These are phyloP conservation scores for Paracorniculantispora psalliotae DNA, from an alignment of 2,329 filamentous ascomycete genomes.

Conservation along the genomic window DNA sequence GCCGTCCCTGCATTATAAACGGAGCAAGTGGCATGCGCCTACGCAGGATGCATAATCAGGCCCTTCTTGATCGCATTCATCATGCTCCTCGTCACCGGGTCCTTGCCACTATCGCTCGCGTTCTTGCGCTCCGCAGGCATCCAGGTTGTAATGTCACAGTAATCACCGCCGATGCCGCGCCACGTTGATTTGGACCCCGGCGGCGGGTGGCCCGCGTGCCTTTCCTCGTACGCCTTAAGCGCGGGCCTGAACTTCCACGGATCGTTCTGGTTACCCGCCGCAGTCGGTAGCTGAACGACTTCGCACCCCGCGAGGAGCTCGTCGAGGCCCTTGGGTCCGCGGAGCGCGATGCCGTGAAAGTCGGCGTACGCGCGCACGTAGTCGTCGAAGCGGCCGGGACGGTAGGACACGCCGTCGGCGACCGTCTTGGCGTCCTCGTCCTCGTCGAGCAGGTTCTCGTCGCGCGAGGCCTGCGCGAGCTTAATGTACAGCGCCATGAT, in stretches of 20 bases:
- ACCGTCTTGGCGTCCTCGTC: neutral
- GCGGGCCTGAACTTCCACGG: neutral
- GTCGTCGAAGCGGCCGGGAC: neutral
- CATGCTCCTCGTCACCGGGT: neutral
- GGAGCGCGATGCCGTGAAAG: neutral
- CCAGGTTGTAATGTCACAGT: neutral
- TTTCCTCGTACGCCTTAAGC: neutral
- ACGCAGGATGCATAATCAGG: neutral
- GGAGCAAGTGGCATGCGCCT: no score
- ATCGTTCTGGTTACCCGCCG: neutral
- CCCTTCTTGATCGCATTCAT: neutral
- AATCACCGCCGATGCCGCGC: neutral
- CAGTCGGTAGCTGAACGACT: neutral
- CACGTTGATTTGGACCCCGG: neutral
- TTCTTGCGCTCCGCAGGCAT: neutral
- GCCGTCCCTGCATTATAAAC: no score
- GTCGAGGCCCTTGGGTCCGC: neutral
- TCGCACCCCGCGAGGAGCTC: neutral
- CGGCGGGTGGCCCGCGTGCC: neutral
- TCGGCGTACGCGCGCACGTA: conserved; percentile 1
- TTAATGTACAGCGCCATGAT: neutral
- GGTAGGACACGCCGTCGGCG: neutral
- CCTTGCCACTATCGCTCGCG: neutral
- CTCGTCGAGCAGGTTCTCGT: neutral
- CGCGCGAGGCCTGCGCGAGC: neutral